Evolutionary conservation across 371 early-diverging fungal species (phyloP), one percentile per base, ranked within the genome.

Genomic region (Mucor ambiguus): DNA sequence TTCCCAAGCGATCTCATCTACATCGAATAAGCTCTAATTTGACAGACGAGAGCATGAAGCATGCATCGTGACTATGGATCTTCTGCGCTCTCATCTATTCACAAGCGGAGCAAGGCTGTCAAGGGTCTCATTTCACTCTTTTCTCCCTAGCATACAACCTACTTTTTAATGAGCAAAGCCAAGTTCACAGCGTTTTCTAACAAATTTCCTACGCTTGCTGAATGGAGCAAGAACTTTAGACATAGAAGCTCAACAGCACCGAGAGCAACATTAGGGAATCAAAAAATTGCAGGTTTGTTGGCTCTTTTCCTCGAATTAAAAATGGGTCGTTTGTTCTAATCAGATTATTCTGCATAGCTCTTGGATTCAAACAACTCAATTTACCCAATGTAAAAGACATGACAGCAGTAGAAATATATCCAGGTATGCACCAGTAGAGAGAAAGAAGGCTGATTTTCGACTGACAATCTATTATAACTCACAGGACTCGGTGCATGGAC

Each of bases 401-500:
- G 67, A 81, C 77, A 24, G 79, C 74, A 6, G 72, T 81, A 3
- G 81, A 81, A 33, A 37, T 81, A 55, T 74, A 81, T 61, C 81
- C 81, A 55, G 81, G 81, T 79, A 81, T 10, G 32, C n/a, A 10
- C 30, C n/a, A 3, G 24, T 24, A 1, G 2, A 33, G 9, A 8
- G 33, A 33, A 3, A 6, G n/a, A 33, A 10, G 33, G 9, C 7
- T 7, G 7, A 35, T 32, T 55, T 32, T 32, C n/a, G 46, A 49
- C 32, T 35, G 26, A 43, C 37, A 60, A 60, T 2, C 8, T 28
- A 7, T 8, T 18, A 37, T 1, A 22, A 49, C 29, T 12, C 11
- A 30, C 48, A 83, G 84, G 84, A 14, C 60, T 81, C 20, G 84
- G 84, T 32, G 66, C 61, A 16, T 83, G 84, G 84, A 75, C 80